phyloP scores from a whole-genome alignment of 352 stramenopile species.

The Phytopythium chamaehyphon region DNA sequence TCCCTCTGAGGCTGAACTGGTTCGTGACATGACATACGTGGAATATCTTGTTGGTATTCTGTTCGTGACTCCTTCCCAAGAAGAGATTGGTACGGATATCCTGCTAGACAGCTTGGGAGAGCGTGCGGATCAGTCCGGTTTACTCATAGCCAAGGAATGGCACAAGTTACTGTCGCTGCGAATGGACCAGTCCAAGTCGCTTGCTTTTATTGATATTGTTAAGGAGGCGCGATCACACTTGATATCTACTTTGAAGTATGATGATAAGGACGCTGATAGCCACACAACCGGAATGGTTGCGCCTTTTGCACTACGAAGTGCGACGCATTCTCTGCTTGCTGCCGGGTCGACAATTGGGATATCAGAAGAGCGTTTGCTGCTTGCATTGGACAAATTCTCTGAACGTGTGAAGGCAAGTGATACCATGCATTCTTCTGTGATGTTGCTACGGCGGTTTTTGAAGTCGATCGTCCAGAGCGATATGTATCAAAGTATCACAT shows the following conservation, averaged over 20 bases:
- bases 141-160: slow-evolving; percentile 13
- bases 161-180: slow-evolving; percentile 28
- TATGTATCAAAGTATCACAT: slow-evolving; percentile 27
- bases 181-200: slow-evolving; percentile 6
- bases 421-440: slow-evolving; percentile 11
- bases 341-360: slow-evolving; percentile 6
- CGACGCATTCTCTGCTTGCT: no score
- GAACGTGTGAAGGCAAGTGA: slow-evolving; percentile 10
- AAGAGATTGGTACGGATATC: slow-evolving; percentile 13
- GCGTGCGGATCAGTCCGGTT: slow-evolving; percentile 5
- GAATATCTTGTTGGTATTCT: slow-evolving; percentile 51
- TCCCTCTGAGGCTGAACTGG: slow-evolving; percentile 42
- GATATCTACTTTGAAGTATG: slow-evolving; percentile 13
- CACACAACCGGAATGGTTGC: slow-evolving; percentile 24
- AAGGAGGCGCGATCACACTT: slow-evolving; percentile 42
- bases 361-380: slow-evolving; percentile 47
- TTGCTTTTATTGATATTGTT: slow-evolving; percentile 10
- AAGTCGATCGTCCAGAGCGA: slow-evolving; percentile 48
- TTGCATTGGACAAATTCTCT: slow-evolving; percentile 59
- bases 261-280: neutral
- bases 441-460: slow-evolving; percentile 49
- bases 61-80: slow-evolving; percentile 7
- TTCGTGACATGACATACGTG: slow-evolving; percentile 56
- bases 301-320: slow-evolving; percentile 39
- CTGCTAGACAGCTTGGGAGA: slow-evolving; percentile 13